Evolutionary conservation across 2,329 filamentous ascomycete genomes (phyloP), one percentile per base, ranked within the genome.

Genomic region (Cytospora mali): DNA sequence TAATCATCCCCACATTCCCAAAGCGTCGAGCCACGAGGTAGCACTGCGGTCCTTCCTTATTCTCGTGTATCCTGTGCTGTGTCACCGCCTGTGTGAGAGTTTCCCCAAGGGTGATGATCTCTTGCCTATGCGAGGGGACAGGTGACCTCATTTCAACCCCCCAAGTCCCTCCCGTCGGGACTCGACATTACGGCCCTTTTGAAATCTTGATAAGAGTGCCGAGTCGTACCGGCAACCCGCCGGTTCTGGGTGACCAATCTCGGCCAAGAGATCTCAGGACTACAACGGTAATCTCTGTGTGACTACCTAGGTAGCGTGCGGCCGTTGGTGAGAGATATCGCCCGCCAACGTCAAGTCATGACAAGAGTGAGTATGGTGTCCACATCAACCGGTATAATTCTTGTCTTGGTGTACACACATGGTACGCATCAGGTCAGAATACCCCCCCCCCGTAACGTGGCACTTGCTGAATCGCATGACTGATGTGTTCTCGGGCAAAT

Each of bases 131-230:
- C 21, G 9, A 21, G 42, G 42, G 9, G 42, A 46, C 58, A 62
- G 39, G 31, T 58, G 58, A 58, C 58, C 50, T 13, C 39, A 28
- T 35, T 25, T 35, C n/a, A n/a, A n/a, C n/a, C n/a, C n/a, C n/a
- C 5, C 50, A 53, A 46, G 62, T 61, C 54, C 39, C 58, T 62
- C 49, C 62, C 62, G 62, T 49, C 62, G 58, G 62, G 58, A 21
- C 39, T 49, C 48, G 52, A 54, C 58, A 64, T 64, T 61, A 64
- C 62, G 62, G 62, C 58, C 62, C 31, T 54, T 50, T 23, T 35
- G 48, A 27, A 42, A 27, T 16, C 23, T 23, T 59, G 61, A 50
- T 29, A 25, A 6, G 23, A 21, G 59, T 52, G 39, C n/a, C 27
- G 58, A 31, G 39, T 48, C 35, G 35, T 39, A 39, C 16, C 35